Evolutionary conservation across 2,329 filamentous ascomycete species (phyloP).

Genomic region (Exophiala sideris): DNA sequence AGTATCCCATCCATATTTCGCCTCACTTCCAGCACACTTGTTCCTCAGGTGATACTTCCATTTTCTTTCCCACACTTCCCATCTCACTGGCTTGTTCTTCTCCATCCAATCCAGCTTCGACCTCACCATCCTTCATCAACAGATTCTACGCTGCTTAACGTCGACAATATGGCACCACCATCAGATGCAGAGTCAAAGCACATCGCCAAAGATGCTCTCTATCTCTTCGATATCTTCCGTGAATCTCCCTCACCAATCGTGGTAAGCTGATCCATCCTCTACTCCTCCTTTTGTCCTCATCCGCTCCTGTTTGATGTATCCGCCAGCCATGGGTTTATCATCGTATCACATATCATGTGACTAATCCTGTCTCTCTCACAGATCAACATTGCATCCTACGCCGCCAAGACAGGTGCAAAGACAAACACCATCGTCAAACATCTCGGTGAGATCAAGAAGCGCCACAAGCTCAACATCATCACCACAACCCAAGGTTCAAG

Average conservation of each 20-base stretch:
- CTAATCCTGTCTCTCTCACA: not conserved
- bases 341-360: not conserved
- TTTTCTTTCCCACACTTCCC: not conserved
- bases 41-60: not conserved
- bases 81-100: not conserved
- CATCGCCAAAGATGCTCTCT: conserved; percentile 13
- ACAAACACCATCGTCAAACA: conserved; percentile 18
- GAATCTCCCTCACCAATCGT: conserved; percentile 8
- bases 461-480: conserved; percentile 17
- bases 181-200: not conserved
- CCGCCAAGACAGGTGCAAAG: conserved; percentile 13
- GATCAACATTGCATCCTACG: conserved; percentile 13
- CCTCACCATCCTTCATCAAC: not conserved
- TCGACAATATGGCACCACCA: conserved; percentile 8
- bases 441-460: conserved; percentile 17
- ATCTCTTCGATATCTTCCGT: conserved; percentile 13
- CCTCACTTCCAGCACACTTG: too few relatives aligned
- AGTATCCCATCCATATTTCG: too few relatives aligned
- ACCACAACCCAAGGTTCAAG: conserved; percentile 5
- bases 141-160: not conserved
- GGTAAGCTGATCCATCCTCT: conserved; percentile 1
- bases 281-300: not conserved
- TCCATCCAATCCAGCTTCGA: not conserved
- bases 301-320: not conserved
- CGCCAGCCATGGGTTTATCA: not conserved